Conservation (phyloP, 2,329 filamentous ascomycete genomes). For the Alternaria atra region DNA sequence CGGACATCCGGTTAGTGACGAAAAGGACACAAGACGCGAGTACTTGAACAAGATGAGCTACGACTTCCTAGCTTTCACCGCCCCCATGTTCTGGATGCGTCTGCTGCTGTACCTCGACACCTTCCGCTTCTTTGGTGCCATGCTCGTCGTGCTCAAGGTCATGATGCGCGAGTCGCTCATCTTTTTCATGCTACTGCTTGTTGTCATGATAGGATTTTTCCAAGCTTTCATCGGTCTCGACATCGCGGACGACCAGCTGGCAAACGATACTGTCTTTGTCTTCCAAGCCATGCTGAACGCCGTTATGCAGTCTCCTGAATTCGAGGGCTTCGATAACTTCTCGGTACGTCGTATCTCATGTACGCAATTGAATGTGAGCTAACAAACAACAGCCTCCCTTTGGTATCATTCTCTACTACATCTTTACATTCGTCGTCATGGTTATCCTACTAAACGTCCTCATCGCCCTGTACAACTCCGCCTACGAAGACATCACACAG, state of each 20-base stretch:
- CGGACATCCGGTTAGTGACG: conserved; percentile 62
- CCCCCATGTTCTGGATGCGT: conserved; percentile 96
- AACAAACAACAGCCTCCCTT: conserved; percentile 71
- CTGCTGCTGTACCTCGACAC: conserved; percentile 92
- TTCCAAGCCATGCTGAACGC: conserved; percentile 86
- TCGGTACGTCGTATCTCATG: conserved; percentile 54
- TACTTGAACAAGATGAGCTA: conserved; percentile 85
- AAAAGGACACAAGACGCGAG: conserved; percentile 55
- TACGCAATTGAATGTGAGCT: not conserved
- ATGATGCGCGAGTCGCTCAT: conserved; percentile 78
- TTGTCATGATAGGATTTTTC: conserved; percentile 86
- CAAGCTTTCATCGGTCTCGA: conserved; percentile 95
- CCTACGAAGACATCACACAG: conserved; percentile 92
- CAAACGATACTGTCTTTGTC: conserved; percentile 75
- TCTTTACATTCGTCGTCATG: conserved; percentile 98
- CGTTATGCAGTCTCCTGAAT: conserved; percentile 91
- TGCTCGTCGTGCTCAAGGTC: conserved; percentile 92
- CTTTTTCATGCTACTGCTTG: conserved; percentile 89
- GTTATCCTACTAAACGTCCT: conserved; percentile 93
- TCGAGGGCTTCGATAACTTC: conserved; percentile 87
- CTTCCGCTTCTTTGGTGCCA: conserved; percentile 94
- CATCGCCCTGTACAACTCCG: conserved; percentile 95
- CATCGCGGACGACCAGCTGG: conserved; percentile 73
- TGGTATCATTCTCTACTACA: conserved; percentile 93
- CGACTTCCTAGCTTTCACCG: conserved; percentile 91